Percentiles rank a stretch among this genome's conserved stretches.
Evolutionary conservation across 805 yeast genomes (phyloP).

Genomic region (Metschnikowia lachancei): DNA sequence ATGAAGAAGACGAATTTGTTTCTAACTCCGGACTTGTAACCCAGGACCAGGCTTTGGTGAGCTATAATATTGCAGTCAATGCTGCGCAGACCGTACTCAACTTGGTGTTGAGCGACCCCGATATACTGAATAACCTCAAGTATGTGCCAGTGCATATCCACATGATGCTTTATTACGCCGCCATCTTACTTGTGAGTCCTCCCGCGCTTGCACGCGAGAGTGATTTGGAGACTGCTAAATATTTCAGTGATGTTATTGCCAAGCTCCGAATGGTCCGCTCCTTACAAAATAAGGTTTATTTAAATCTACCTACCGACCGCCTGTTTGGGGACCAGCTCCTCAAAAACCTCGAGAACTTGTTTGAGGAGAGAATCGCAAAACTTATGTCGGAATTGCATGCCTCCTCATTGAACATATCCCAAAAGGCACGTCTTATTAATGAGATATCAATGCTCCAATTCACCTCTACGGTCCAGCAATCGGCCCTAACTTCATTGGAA

Average conservation of each 20-base stretch:
- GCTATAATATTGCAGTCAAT: conserved; percentile 51
- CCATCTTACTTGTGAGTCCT: conserved; percentile 52
- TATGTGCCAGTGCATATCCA: conserved; percentile 74
- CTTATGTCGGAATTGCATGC: conserved; percentile 21
- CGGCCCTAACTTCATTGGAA: conserved; percentile 20
- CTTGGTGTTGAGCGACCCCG: conserved; percentile 56
- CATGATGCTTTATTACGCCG: conserved; percentile 68
- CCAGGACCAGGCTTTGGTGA: conserved; percentile 35
- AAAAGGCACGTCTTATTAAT: conserved; percentile 19
- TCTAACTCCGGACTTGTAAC: conserved; percentile 32
- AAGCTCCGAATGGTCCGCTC: conserved; percentile 44
- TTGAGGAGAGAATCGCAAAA: conserved; percentile 27
- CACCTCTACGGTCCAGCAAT: conserved; percentile 12
- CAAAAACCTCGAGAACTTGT: conserved; percentile 30
- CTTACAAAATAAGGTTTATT: conserved; percentile 41
- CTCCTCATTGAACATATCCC: conserved; percentile 16
- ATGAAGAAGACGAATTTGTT: conserved; percentile 26
- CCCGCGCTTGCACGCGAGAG: conserved; percentile 26
- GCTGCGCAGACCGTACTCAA: conserved; percentile 65
- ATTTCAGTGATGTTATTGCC: conserved; percentile 28
- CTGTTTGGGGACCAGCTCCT: conserved; percentile 47
- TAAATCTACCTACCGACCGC: conserved; percentile 52
- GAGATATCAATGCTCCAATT: conserved; percentile 15
- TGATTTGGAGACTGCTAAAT: conserved; percentile 16
- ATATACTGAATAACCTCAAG: conserved; percentile 52